Base-by-base conservation (phyloP, 805 yeast species). In the Pichia thaimueangensis region DNA sequence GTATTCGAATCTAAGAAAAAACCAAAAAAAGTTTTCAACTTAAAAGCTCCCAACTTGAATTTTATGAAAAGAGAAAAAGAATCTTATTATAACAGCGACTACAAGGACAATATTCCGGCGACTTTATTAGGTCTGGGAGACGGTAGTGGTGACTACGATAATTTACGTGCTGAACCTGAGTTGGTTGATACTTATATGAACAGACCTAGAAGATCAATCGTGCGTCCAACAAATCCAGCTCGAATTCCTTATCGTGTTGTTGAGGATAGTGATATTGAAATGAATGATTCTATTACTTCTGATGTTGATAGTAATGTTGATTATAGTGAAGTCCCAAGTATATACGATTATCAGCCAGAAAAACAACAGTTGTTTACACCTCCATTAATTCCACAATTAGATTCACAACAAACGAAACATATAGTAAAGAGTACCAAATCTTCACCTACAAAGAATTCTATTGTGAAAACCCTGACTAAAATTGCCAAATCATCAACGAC, bases 1-100 rank as follows among this genome's bases (percentile, higher is more conserved):
- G 45, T 44, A 4, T 48, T 48, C 27, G 52, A 47, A 30, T 38
- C 47, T 6, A 37, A 23, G 1, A n/a, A 31, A 15, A n/a, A n/a
- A n/a, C n/a, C 32, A 30, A 25, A 28, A 30, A 16, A 8, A 30
- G 11, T 17, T n/a, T 28, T 30, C 17, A 32, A 30, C 7, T 16
- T 43, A 4, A 38, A 19, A 21, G 16, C 39, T 17, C 42, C 42
- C n/a, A 37, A 24, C 4, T 15, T 36, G 21, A 19, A 37, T 9
- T 21, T 23, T 8, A 43, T 33, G n/a, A 9, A 33, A 6, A 43
- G 27, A 20, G 30, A 10, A 6, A 16, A 27, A 6, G 13, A 13
- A 36, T 9, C 13, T 5, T 23, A n/a, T 24, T 17, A 35, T 5
- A 7, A 7, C 6, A 24, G 13, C 8, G 29, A 22, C n/a, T 29